Conservation (phyloP, 495 filamentous ascomycete genomes). For the Pyronema domesticum region DNA sequence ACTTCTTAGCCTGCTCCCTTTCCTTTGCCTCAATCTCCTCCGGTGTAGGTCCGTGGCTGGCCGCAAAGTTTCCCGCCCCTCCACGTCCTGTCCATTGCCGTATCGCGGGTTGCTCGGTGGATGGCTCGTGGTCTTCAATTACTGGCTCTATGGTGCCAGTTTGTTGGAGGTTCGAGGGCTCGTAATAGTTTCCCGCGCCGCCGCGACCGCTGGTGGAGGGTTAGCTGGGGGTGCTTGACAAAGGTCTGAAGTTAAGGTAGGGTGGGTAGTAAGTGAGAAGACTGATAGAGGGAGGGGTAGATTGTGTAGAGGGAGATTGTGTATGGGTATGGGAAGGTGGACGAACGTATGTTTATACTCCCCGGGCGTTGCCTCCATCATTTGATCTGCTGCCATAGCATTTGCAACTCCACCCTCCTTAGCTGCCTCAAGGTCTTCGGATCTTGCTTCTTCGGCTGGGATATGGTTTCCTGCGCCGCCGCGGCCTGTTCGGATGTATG, state of each 20-base stretch:
- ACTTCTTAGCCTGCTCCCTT: slow-evolving; percentile 6
- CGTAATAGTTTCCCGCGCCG: slow-evolving; percentile 23
- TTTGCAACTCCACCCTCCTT: not conserved
- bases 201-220: slow-evolving; percentile 17
- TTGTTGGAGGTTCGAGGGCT: slow-evolving; percentile 14
- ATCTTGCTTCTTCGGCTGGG: slow-evolving; percentile 17
- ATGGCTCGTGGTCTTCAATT: not conserved
- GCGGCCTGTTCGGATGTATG: slow-evolving; percentile 20
- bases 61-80: slow-evolving; percentile 21
- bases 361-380: slow-evolving; percentile 10
- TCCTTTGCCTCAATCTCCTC: slow-evolving; percentile 10
- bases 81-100: slow-evolving; percentile 21
- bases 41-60: not conserved
- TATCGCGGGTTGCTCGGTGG: slow-evolving; percentile 6
- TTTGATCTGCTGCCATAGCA: slow-evolving; percentile 4
- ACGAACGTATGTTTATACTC: slow-evolving; percentile 23
- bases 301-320: not conserved
- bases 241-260: slow-evolving; percentile 3
- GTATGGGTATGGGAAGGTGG: not conserved
- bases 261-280: not conserved
- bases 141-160: slow-evolving; percentile 6
- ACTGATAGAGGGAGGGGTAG: too few species aligned
- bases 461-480: slow-evolving; percentile 23
- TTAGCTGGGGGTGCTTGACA: slow-evolving; percentile 4
- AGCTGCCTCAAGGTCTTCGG: slow-evolving; percentile 20